Base-by-base conservation (phyloP, 805 yeast species). In the Saturnispora quitensis region DNA sequence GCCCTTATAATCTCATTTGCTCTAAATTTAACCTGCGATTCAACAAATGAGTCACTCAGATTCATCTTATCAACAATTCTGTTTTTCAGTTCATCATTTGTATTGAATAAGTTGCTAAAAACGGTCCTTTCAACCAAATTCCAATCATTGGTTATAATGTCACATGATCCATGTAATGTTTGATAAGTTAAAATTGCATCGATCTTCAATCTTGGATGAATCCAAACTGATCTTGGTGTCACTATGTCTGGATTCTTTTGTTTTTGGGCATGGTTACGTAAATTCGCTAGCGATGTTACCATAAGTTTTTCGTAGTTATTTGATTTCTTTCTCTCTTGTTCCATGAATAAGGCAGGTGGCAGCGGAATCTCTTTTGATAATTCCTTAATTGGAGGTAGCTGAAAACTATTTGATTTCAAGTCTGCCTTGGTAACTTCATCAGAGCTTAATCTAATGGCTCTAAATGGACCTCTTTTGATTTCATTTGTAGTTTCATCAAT, bases 121-220 rank as follows among this genome's bases (percentile, higher is more conserved):
- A 68, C 55, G n/a, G 60, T 59, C 24, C 47, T 45, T 31, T 62
- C 58, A 13, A 66, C 51, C 2, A 53, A 33, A 10, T 56, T 49
- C 63, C 62, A 59, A 17, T 59, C 58, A 10, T 52, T 48, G 1
- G 55, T 50, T 4, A 56, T 56, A 5, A 56, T 53, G 22, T 54
- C 56, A 0, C 60, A 60, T 34, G 65, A 62, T 0, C 65, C 67
- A 7, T 58, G 47, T 20, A 62, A 47, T 4, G 59, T 55, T 43
- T 60, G 62, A 47, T 60, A 66, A 2, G 72, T 68, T 38, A 64
- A 47, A 24, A 58, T 44, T 3, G 70, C 71, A 52, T 64, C 66
- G 25, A 58, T 55, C 33, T 58, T 58, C 48, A 68, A 51, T 24
- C 65, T 56, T 18, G 68, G 66, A 52, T 67, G 69, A 25, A 68